Conservation (phyloP, 73 alveolate species). For the Paramecium sonneborni region DNA sequence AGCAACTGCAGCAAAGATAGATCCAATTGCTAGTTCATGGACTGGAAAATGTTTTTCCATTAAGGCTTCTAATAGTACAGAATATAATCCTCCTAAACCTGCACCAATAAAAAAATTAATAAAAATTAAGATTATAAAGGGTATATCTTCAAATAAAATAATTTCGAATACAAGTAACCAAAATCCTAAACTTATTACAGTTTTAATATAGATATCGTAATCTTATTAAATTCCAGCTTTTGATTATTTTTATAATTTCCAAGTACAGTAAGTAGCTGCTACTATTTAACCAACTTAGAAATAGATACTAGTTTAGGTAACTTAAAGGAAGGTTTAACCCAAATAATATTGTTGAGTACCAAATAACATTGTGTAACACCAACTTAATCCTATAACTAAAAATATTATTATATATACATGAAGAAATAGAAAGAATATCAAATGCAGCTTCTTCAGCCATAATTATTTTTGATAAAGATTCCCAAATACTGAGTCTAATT, state of each 20-base stretch:
- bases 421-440: background rate
- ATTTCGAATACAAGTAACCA: background rate
- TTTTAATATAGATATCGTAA: background rate
- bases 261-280: background rate
- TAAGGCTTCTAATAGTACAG: background rate
- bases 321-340: background rate
- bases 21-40: background rate
- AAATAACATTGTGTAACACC: background rate
- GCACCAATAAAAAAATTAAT: background rate
- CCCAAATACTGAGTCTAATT: background rate
- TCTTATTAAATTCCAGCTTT: background rate
- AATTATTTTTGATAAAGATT: background rate
- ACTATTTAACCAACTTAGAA: background rate
- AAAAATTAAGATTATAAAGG: background rate
- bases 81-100: background rate
- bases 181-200: background rate
- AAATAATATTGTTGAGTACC: background rate
- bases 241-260: background rate
- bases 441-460: background rate
- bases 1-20: background rate
- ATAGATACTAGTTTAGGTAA: background rate
- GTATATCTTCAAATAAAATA: background rate
- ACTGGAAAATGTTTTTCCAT: conserved; percentile 20
- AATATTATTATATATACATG: background rate
- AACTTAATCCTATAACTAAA: conserved; percentile 23